Conservation (phyloP, 306 rosid genomes). For the Acacia confusa region DNA sequence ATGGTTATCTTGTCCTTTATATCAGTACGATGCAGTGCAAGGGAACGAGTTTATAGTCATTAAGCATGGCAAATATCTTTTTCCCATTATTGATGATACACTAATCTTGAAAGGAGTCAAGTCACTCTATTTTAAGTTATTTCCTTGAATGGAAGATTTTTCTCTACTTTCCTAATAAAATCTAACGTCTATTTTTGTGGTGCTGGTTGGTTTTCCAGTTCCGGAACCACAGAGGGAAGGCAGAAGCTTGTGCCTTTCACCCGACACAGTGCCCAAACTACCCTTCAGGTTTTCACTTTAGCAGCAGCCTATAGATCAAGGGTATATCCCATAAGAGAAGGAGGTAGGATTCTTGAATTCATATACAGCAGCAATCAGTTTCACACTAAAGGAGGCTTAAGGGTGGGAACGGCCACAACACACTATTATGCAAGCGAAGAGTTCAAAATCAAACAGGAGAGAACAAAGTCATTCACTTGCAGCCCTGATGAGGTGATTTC, state of each 20-base stretch:
- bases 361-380: constrained; percentile 81
- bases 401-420: constrained; percentile 86
- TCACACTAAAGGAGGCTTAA: constrained; percentile 77
- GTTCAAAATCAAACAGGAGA: constrained; percentile 82
- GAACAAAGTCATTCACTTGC: constrained; percentile 71
- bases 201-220: constrained; percentile 46
- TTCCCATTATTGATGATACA: not conserved
- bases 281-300: constrained; percentile 80
- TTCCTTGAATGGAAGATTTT: constrained; percentile 28
- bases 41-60: not conserved
- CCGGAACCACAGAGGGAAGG: constrained; percentile 94
- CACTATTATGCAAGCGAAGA: constrained; percentile 85
- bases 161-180: not conserved
- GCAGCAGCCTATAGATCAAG: constrained; percentile 93
- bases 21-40: not conserved
- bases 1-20: constrained; percentile 13
- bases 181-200: not conserved
- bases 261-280: constrained; percentile 79
- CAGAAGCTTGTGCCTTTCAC: constrained; percentile 91
- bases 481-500: constrained; percentile 87
- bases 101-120: not conserved
- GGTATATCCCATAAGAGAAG: constrained; percentile 73
- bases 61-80: not conserved
- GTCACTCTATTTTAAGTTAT: not conserved
- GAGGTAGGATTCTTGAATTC: constrained; percentile 77